Evolutionary conservation across 2,329 filamentous ascomycete genomes (phyloP).

Genomic region (Cryphonectria carpinicola): DNA sequence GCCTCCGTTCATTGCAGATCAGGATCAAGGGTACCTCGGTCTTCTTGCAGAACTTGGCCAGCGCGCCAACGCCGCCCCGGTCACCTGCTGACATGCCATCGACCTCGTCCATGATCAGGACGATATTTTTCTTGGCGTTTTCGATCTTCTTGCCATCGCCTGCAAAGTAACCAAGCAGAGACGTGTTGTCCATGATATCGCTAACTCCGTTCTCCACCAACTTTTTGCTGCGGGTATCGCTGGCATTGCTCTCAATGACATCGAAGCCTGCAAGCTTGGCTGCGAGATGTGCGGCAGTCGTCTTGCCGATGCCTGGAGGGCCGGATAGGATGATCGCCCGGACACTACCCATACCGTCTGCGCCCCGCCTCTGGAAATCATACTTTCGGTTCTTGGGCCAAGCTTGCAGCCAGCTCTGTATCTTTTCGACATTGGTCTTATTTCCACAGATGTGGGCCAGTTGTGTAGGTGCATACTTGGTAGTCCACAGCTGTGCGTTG

Average conservation of each 20-base stretch:
- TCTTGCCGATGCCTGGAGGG: constrained; percentile 96
- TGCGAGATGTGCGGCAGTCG: constrained; percentile 91
- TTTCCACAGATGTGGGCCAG: constrained; percentile 93
- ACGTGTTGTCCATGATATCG: constrained; percentile 92
- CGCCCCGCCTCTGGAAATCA: constrained; percentile 79
- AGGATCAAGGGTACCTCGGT: constrained; percentile 93
- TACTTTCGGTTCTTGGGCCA: constrained; percentile 81
- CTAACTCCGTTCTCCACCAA: constrained; percentile 86
- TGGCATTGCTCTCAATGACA: constrained; percentile 92
- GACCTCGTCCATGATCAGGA: constrained; percentile 98
- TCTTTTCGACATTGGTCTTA: constrained; percentile 84
- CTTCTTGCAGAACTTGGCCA: constrained; percentile 94
- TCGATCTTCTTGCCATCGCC: constrained; percentile 82
- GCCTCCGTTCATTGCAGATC: constrained; percentile 92
- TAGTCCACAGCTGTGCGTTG: constrained; percentile 82
- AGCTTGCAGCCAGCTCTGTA: constrained; percentile 82
- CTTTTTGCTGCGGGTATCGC: constrained; percentile 94
- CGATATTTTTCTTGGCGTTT: constrained; percentile 83
- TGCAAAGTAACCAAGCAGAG: constrained; percentile 87
- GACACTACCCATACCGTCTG: constrained; percentile 81
- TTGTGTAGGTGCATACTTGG: constrained; percentile 88
- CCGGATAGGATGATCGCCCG: constrained; percentile 95
- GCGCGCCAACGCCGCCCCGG: constrained; percentile 89
- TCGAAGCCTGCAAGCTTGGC: constrained; percentile 93
- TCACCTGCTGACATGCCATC: constrained; percentile 99